These are phyloP conservation scores for Salix viminalis DNA, from an alignment of 345 rosid genomes.

Conservation along the genomic window DNA sequence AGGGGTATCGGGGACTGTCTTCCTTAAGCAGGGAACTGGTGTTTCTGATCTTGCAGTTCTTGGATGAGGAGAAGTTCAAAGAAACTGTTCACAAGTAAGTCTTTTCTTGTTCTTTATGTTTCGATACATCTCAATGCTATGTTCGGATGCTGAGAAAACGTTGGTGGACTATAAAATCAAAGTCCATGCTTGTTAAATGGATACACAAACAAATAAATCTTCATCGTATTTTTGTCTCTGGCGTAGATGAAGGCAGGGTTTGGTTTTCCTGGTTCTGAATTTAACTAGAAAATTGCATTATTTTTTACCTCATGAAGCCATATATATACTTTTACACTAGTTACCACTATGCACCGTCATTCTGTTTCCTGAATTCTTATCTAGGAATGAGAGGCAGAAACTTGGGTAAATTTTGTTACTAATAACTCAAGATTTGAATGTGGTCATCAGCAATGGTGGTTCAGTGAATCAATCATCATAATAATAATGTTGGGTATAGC, in stretches of 20 bases:
- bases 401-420: too few relatives aligned
- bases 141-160: slow-evolving; percentile 7
- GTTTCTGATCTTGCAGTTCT: slow-evolving; percentile 20
- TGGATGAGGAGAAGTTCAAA: too few relatives aligned
- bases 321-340: neutral
- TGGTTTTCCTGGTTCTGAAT: neutral
- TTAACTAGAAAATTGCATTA: neutral
- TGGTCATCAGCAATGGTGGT: too few relatives aligned
- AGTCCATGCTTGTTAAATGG: neutral
- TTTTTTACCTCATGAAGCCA: neutral
- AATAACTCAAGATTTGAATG: too few relatives aligned
- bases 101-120: neutral
- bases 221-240: neutral
- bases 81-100: slow-evolving; percentile 26
- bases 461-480: too few relatives aligned
- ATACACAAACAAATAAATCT: neutral
- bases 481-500: neutral
- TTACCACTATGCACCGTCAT: neutral
- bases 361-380: slow-evolving; percentile 6
- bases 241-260: neutral
- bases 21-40: slow-evolving; percentile 27
- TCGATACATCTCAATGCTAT: neutral
- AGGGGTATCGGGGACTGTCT: slow-evolving; percentile 38
- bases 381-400: neutral
- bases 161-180: neutral